Base-by-base conservation (phyloP, 768 basidiomycete species). In the Lactifluus rugatus region DNA sequence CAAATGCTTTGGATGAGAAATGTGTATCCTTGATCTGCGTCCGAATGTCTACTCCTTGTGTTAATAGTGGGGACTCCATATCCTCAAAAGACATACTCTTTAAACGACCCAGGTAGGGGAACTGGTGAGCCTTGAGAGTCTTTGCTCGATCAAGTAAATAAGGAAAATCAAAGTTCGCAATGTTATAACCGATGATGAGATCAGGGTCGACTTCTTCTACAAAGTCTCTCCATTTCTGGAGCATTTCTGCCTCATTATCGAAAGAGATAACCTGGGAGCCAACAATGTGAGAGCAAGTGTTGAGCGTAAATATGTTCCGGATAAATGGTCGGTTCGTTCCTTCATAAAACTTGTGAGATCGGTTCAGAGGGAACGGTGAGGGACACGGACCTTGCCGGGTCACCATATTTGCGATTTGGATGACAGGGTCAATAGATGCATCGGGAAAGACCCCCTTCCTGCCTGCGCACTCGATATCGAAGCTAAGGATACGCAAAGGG, bases 381-480 rank as follows among this genome's bases (percentile, higher is more conserved):
- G 42, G 52, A 58, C 17, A 8, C 52, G 13, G 41, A 92, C 94
- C 94, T 81, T 99, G 96, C 5, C 89, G 80, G 36, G 94, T 97
- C 11, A 98, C 95, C 96, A 98, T 98, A 70, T 92, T 96, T 1
- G 95, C 96, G 59, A 98, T 98, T 67, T 98, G 96, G 65, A 98
- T 98, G 55, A 99, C 92, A 9, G 95, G 95, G 71, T 99, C 96
- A 31, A 79, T 69, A 10, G 84, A 75, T 8, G 96, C 79, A 67
- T 98, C 96, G 0, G 96, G 96, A 67, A 99, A 99, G 64, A 97
- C 88, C 31, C 96, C 96, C 67, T 97, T 97, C 25, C 96, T 76
- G 21, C 96, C 96, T 0, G 96, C 96, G 71, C 96, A 99, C 72
- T 99, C 96, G 65, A 99, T 97, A 81, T 99, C 96, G 66, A 99